phyloP scores from a whole-genome alignment of 75 land plant species.

The Picea glauca region DNA sequence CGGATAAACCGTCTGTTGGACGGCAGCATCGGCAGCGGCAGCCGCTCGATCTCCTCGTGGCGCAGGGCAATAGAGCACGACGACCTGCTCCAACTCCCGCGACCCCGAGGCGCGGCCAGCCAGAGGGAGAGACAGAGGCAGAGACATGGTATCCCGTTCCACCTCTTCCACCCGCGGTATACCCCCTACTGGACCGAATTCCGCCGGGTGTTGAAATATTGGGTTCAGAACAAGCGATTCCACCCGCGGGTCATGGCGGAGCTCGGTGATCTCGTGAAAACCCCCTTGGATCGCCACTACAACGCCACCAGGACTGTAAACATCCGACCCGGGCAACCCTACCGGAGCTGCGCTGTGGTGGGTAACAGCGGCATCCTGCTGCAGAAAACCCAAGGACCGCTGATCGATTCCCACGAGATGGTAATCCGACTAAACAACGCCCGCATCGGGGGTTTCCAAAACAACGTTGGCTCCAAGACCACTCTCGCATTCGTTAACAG shows the following conservation, averaged over 20 bases:
- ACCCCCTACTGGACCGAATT: conserved; percentile 49
- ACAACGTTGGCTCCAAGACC: conserved; percentile 67
- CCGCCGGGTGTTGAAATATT: conserved; percentile 26
- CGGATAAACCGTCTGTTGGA: conserved; percentile 33
- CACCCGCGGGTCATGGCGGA: conserved; percentile 50
- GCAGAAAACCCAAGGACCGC: conserved; percentile 36
- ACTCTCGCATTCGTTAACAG: conserved; percentile 79
- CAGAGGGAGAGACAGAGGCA: conserved; percentile 13
- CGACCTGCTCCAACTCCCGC: conserved; percentile 10
- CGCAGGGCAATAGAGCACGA: conserved; percentile 1
- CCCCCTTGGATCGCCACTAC: conserved; percentile 40
- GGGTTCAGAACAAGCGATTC: conserved; percentile 44
- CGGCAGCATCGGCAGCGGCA: background rate
- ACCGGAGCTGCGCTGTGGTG: conserved; percentile 70
- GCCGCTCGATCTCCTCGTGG: conserved; percentile 10
- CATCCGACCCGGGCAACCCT: conserved; percentile 8
- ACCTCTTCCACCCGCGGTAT: conserved; percentile 27
- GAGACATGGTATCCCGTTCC: conserved; percentile 18
- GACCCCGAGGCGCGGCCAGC: conserved; percentile 16
- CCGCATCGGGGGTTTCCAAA: conserved; percentile 29
- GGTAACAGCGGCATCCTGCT: conserved; percentile 93
- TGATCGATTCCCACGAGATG: conserved; percentile 74
- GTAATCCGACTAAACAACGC: conserved; percentile 91
- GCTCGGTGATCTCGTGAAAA: conserved; percentile 28
- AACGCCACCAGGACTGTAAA: background rate